Evolutionary conservation across 192 early-diverging fungal species (phyloP).

Genomic region (Mortierella antarctica): DNA sequence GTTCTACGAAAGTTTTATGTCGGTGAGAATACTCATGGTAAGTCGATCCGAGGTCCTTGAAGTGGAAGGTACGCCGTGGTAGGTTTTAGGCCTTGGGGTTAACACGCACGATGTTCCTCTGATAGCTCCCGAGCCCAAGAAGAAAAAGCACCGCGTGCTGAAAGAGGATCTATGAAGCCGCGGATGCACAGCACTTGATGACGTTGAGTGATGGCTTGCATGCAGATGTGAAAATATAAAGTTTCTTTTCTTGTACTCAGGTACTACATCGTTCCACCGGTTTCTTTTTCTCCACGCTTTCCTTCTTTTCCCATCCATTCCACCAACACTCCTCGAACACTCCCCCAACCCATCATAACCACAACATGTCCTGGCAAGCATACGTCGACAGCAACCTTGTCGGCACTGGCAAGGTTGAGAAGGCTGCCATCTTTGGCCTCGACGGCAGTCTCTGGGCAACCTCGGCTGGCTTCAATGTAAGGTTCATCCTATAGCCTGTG

Average conservation of each 20-base stretch:
- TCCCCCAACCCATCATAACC: background rate
- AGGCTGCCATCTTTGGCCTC: constrained; percentile 86
- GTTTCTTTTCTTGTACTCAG: too few relatives aligned
- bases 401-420: constrained; percentile 75
- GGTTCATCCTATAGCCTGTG: background rate
- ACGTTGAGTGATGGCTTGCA: too few relatives aligned
- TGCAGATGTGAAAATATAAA: too few relatives aligned
- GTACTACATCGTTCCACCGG: background rate
- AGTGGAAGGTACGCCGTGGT: background rate
- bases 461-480: constrained; percentile 76
- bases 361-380: constrained; percentile 77
- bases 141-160: constrained; percentile 84
- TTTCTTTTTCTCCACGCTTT: background rate
- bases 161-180: constrained; percentile 74
- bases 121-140: constrained; percentile 89
- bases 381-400: constrained; percentile 86
- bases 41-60: background rate
- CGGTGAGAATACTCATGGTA: constrained; percentile 89
- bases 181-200: background rate
- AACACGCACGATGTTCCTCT: background rate
- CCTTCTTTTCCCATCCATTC: background rate
- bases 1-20: constrained; percentile 93
- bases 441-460: constrained; percentile 88
- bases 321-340: background rate
- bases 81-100: background rate